Conservation (phyloP, 2,329 filamentous ascomycete genomes). For the Fusarium sambucinum region DNA sequence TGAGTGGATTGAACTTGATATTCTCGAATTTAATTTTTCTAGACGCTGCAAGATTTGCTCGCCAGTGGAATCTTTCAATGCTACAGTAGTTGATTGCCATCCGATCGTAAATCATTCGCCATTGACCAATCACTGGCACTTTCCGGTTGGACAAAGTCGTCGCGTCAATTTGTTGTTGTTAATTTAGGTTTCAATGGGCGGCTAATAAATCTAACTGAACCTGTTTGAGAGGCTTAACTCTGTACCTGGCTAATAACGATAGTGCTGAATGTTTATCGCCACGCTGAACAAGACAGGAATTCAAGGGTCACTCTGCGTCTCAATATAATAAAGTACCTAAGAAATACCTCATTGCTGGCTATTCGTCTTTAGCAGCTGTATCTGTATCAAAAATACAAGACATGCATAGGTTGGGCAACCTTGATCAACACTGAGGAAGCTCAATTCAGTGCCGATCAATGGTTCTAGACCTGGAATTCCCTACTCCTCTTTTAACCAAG, state of each 20-base stretch:
- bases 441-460: constrained; percentile 34
- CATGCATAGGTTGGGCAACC: constrained; percentile 9
- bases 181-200: constrained; percentile 16
- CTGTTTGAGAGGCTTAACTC: constrained; percentile 13
- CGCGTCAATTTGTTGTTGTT: constrained; percentile 8
- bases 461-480: constrained; percentile 35
- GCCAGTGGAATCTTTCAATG: constrained; percentile 1
- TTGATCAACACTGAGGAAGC: constrained; percentile 11
- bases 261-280: constrained; percentile 31
- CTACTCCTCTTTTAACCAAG: constrained; percentile 12
- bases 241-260: constrained; percentile 31
- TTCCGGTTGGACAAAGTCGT: not conserved
- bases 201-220: constrained; percentile 4
- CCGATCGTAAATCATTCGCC: not conserved
- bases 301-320: not conserved
- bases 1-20: constrained; percentile 15
- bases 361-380: not conserved
- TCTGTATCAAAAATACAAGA: constrained; percentile 1
- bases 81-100: not conserved
- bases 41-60: not conserved
- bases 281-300: constrained; percentile 1
- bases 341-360: constrained; percentile 1
- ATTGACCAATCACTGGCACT: constrained; percentile 14
- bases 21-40: constrained; percentile 11
- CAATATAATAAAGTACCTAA: not conserved